Base-by-base conservation (phyloP, 257 asterid species). In the Agastache rugosa region DNA sequence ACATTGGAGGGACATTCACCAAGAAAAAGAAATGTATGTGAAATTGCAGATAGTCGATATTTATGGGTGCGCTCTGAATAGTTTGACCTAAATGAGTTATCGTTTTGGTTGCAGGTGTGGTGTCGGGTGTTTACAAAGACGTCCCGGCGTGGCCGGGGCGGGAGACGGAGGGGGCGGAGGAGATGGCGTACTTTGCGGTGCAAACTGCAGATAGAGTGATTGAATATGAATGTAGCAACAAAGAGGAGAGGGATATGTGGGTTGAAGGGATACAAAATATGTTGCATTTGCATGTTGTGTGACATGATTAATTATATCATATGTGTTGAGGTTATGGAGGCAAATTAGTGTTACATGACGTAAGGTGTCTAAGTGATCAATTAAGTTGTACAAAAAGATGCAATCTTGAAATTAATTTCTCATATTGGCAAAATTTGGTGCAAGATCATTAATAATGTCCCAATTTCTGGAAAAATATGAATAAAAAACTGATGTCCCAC, bases 1-100 rank as follows among this genome's bases (percentile, higher is more conserved):
- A 90, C 73, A 90, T 92, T 80, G 97, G 86, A 74, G 96, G 96
- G 73, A 90, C 97, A 73, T 92, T 92, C 84, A 92, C 96, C 29
- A 92, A 92, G 97, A 92, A 92, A 75, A 92, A 88, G 96, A 88
- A 90, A 82, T 86, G 97, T 90, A 83, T 53, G 89, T 3, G 3
- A 39, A 39, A 39, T 39, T 39, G 9, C 3, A 1, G 9, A 39
- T 39, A 44, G n/a, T 14, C 51, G n/a, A 44, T 44, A 44, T 11
- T 41, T 14, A 29, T 25, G 29, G n/a, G 65, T 60, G 12, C 4
- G 4, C 7, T 62, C 1, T n/a, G 15, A 9, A 3, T 7, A 64
- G 20, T 35, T 62, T 14, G 16, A 39, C 4, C 34, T 78, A 29
- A 81, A 34, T 16, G 44, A 17, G 15, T 15, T n/a, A 45, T 47